Evolutionary conservation across 345 rosid genomes (phyloP), one percentile per base, ranked within the genome.

Genomic region (Gynandropsis gynandra): DNA sequence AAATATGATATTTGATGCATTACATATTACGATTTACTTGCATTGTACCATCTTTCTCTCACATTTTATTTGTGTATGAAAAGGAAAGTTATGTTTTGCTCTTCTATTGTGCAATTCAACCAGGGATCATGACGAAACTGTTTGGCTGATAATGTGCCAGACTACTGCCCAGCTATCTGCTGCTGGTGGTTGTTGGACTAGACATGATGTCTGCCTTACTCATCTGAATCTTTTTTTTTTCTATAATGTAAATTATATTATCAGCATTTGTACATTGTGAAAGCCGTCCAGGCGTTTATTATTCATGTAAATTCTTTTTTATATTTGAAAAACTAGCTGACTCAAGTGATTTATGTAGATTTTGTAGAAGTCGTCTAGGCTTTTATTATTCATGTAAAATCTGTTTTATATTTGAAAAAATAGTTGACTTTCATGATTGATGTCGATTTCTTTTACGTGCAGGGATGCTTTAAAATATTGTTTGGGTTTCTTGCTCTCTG

Each of bases 131-230:
- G 85, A 81, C 37, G 88, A 81, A 52, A 57, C 36, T 42, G 43
- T 61, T 5, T 16, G 68, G 76, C 78, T 67, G 85, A 81, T 65
- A 54, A 46, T 38, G 1, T 16, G 65, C 67, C 69, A 50, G 10
- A 39, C 37, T 51, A 63, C 63, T 76, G 82, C 85, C 77, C 80
- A 63, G 79, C 66, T 63, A 19, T 48, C 18, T 60, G 77, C 80
- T 72, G 84, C 42, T 32, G 84, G 80, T 73, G 72, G 80, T 59
- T 70, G 45, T 72, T 16, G 43, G 68, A 63, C 58, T 44, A 57
- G 38, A 76, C 58, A 41, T 81, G 85, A 78, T 76, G 71, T 50
- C 41, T 61, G 80, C 80, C 89, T 81, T 78, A 78, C 82, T 81
- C 85, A 81, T 74, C 82, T 78, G 89, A 78, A 70, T 68, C 71